phyloP scores from a whole-genome alignment of 441 rosid species.

The Gossypium lobatum region DNA sequence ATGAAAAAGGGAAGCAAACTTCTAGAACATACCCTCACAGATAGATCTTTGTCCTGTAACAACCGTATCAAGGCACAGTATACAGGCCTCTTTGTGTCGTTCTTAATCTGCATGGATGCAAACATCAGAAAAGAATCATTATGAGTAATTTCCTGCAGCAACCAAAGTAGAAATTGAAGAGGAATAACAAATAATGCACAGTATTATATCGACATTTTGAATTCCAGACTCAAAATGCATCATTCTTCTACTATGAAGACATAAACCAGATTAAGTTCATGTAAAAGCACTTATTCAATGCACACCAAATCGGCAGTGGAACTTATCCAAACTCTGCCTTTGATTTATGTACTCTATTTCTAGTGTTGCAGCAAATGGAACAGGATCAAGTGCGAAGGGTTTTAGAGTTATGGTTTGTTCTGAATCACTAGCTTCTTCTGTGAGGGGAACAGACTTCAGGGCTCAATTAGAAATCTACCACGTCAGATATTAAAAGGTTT shows the following conservation, averaged over 20 bases:
- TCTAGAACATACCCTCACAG: conserved; percentile 68
- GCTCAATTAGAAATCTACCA: neutral
- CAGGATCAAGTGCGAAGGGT: neutral
- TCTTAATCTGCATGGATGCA: conserved; percentile 59
- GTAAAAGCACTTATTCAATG: neutral
- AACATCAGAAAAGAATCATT: conserved; percentile 21
- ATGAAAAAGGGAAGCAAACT: conserved; percentile 6
- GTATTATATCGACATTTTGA: neutral
- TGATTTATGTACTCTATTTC: neutral
- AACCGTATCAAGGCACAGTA: conserved; percentile 82
- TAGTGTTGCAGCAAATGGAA: neutral
- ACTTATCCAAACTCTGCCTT: neutral
- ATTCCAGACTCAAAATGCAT: neutral
- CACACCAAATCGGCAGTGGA: neutral
- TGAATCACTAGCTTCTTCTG: neutral
- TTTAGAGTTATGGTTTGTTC: neutral
- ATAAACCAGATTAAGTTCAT: neutral
- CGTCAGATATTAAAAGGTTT: neutral
- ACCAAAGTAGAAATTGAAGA: conserved; percentile 9
- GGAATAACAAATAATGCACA: neutral
- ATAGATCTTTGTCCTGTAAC: conserved; percentile 73
- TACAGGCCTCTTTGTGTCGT: conserved; percentile 82
- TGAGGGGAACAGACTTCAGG: neutral
- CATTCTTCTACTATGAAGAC: conserved; percentile 3
- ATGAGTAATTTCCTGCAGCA: neutral